phyloP scores from a whole-genome alignment of 768 basidiomycete species.

The Phanerochaete carnosa region DNA sequence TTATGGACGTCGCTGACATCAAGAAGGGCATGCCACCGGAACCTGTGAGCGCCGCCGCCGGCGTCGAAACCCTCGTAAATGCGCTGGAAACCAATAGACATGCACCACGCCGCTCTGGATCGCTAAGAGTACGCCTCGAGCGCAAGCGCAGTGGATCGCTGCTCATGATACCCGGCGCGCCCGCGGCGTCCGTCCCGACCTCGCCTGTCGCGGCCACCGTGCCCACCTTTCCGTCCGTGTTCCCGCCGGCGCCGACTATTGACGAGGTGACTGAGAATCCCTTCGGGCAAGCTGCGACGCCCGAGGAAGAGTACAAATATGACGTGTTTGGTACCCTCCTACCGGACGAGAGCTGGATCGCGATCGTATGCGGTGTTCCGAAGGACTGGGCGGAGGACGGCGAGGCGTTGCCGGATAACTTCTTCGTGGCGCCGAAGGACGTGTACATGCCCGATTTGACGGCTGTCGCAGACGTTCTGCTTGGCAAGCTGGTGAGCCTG shows the following conservation, averaged over 20 bases:
- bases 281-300: neutral
- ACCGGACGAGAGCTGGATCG: no score
- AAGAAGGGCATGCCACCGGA: constrained; percentile 5
- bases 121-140: constrained; percentile 8
- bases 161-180: constrained; percentile 23
- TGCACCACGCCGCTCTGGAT: neutral
- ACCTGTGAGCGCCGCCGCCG: constrained; percentile 2
- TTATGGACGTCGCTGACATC: neutral
- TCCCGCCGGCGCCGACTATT: constrained; percentile 35
- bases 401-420: constrained; percentile 55
- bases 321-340: constrained; percentile 36
- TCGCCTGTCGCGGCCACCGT: constrained; percentile 18
- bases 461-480: constrained; percentile 66
- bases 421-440: constrained; percentile 72
- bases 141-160: constrained; percentile 3
- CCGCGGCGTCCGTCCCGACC: constrained; percentile 19
- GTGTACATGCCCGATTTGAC: constrained; percentile 84
- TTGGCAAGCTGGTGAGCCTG: constrained; percentile 72
- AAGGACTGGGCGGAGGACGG: constrained; percentile 33
- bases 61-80: constrained; percentile 13
- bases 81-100: constrained; percentile 13
- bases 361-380: constrained; percentile 75
- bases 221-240: constrained; percentile 22
- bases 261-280: constrained; percentile 9
- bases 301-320: constrained; percentile 1